Percentiles rank a stretch among this genome's conserved stretches.
phyloP scores from a whole-genome alignment of 2,329 filamentous ascomycete species.

The Aureobasidium sp. region DNA sequence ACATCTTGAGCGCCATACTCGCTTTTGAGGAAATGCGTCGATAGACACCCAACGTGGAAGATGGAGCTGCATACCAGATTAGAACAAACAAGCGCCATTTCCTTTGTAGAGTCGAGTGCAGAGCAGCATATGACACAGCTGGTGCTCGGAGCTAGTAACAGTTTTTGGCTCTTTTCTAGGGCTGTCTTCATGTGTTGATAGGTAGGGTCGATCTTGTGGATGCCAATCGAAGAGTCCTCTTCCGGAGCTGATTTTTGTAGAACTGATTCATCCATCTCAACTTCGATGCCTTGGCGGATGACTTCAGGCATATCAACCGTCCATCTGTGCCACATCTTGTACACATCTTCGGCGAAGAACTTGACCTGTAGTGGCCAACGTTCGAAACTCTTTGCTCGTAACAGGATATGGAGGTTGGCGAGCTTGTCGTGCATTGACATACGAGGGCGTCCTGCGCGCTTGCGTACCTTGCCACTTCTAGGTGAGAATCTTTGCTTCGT shows the following conservation, averaged over 20 bases:
- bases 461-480: conserved; percentile 32
- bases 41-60: conserved; percentile 51
- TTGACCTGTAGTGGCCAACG: conserved; percentile 75
- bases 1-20: conserved; percentile 27
- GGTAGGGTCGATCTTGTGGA: conserved; percentile 44
- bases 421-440: conserved; percentile 60
- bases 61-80: conserved; percentile 38
- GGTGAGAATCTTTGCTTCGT: conserved; percentile 28
- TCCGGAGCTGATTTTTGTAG: neutral
- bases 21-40: conserved; percentile 41
- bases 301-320: conserved; percentile 42
- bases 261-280: conserved; percentile 17
- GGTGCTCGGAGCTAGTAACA: conserved; percentile 32
- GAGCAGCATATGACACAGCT: conserved; percentile 45
- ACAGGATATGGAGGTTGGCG: conserved; percentile 71
- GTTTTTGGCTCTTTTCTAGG: conserved; percentile 42
- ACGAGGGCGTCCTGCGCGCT: conserved; percentile 49
- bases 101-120: conserved; percentile 28
- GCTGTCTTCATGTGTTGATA: conserved; percentile 43
- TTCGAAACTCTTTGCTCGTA: conserved; percentile 70
- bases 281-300: conserved; percentile 39
- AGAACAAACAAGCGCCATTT: conserved; percentile 46
- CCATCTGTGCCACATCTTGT: conserved; percentile 59
- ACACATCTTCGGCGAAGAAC: conserved; percentile 67
- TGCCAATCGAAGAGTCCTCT: conserved; percentile 20